Percentiles rank a stretch among this genome's conserved stretches.
Evolutionary conservation across 352 stramenopile species (phyloP).

Genomic region (Pythium aristosporum): DNA sequence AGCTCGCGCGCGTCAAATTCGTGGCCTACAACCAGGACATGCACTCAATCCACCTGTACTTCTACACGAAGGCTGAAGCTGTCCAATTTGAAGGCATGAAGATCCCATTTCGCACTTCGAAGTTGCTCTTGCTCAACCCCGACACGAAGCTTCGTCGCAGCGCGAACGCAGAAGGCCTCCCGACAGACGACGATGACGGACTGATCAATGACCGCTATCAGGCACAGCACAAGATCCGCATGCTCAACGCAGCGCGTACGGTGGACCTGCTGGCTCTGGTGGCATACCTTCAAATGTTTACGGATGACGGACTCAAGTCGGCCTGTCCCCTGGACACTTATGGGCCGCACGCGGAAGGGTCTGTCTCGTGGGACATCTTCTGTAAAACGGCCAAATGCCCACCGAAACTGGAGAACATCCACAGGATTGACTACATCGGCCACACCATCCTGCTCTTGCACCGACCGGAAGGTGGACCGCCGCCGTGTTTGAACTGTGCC

Average conservation of each 20-base stretch:
- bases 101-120: slow-evolving; percentile 3
- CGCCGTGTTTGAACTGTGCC: slow-evolving; percentile 7
- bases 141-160: too few relatives aligned
- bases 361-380: slow-evolving; percentile 8
- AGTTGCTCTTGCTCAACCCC: neutral
- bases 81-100: slow-evolving; percentile 1
- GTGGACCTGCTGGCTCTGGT: too few relatives aligned
- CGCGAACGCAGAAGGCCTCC: neutral
- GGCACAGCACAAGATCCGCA: too few relatives aligned
- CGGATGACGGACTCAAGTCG: slow-evolving; percentile 8
- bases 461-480: neutral
- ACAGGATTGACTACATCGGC: slow-evolving; percentile 4
- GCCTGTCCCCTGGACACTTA: slow-evolving; percentile 1
- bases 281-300: too few relatives aligned
- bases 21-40: slow-evolving; percentile 14
- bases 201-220: slow-evolving; percentile 4
- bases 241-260: too few relatives aligned
- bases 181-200: neutral
- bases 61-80: slow-evolving; percentile 4
- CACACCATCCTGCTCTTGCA: slow-evolving; percentile 7
- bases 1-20: neutral
- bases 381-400: neutral
- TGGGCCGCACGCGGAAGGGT: slow-evolving; percentile 4
- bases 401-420: neutral
- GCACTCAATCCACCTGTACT: slow-evolving; percentile 11